Evolutionary conservation across 208 protist species (phyloP), one percentile per base, ranked within the genome.

Genomic region (Trypanosoma cruzi): DNA sequence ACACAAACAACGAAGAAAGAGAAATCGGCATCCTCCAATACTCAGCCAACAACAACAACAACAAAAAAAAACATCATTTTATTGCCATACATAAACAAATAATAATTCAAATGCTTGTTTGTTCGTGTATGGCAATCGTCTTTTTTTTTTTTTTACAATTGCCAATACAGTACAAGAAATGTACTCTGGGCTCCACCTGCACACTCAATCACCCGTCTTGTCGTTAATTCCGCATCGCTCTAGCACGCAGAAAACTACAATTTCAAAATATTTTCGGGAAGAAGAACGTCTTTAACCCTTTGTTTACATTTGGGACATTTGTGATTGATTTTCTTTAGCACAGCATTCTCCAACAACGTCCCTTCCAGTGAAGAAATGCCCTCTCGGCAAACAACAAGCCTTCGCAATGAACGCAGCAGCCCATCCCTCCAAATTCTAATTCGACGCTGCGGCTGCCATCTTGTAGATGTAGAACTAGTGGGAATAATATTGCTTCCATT

Each of bases 261-360:
- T 31, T 73, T 55, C 29, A 81, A 48, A 48, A 82, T 70, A 66
- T 68, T 71, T 31, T 66, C 56, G 18, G 72, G 70, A 16, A 78
- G 53, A 53, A 82, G 56, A 10, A 71, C 60, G 44, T 82, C 71
- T 13, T 50, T 72, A 36, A 82, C 63, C 22, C 7, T 6, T 48
- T 26, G 24, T 36, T 42, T 62, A 53, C 77, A 82, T 34, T 59
- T 55, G 11, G 77, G 77, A 57, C 77, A 82, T 52, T 75, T 82
- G 7, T 61, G 34, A 58, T 67, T 72, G 32, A 73, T 73, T 50
- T 64, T 70, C n/a, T 75, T 65, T 22, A 68, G 14, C 34, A 78
- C 37, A 24, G 68, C 4, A 8, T 60, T 49, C 37, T 70, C 77
- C 18, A 49, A 10, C 42, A 49, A 40, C 10, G 48, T 52, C 32